phyloP scores from a whole-genome alignment of 2,329 filamentous ascomycete genomes.

The Calonectria multiphialidica region DNA sequence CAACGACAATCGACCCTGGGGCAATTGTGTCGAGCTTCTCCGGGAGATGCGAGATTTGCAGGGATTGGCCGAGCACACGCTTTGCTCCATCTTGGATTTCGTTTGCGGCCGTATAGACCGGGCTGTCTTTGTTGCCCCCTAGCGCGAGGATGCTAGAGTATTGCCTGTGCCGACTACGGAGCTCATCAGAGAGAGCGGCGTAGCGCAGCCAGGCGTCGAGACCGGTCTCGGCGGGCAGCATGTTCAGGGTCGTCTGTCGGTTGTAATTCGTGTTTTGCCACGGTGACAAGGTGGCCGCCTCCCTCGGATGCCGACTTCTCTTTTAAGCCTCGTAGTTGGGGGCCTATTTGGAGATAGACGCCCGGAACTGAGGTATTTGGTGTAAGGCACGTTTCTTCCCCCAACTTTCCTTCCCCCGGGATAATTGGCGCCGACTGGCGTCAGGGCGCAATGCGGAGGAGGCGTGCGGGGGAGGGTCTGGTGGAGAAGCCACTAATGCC shows the following conservation, averaged over 20 bases:
- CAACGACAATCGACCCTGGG: background rate
- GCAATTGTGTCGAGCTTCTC: background rate
- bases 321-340: background rate
- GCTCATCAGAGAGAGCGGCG: background rate
- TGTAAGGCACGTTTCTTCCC: background rate
- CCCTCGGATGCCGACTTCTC: background rate
- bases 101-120: background rate
- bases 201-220: slow-evolving; percentile 4
- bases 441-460: background rate
- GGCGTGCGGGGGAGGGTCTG: slow-evolving; percentile 1
- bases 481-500: slow-evolving; percentile 2
- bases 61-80: background rate
- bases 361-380: background rate
- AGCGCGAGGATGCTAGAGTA: background rate
- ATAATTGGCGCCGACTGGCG: background rate
- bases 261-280: background rate
- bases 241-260: background rate
- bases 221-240: background rate
- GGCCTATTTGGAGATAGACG: background rate
- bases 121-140: background rate
- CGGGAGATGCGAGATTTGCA: background rate
- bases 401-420: background rate
- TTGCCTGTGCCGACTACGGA: background rate
- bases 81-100: background rate
- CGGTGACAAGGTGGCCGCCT: background rate